phyloP scores from a whole-genome alignment of 1,139 yeast genomes.

The Suhomyces kunorum region DNA sequence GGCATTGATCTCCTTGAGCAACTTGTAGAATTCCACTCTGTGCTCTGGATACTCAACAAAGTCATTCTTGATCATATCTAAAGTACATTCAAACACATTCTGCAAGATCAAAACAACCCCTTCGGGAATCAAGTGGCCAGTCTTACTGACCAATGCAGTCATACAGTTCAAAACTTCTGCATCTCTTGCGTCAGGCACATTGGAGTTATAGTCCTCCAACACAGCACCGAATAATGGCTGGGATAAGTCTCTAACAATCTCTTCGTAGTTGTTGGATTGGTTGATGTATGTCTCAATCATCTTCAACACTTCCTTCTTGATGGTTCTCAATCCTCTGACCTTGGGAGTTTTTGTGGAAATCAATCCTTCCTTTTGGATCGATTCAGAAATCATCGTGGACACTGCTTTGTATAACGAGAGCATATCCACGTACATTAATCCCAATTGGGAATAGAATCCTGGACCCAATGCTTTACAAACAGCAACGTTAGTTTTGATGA shows the following conservation, averaged over 20 bases:
- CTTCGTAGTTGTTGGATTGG: conserved; percentile 84
- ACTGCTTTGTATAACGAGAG: conserved; percentile 87
- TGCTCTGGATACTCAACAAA: conserved; percentile 97
- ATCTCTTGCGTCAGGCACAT: conserved; percentile 96
- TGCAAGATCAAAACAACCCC: conserved; percentile 87
- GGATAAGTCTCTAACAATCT: conserved; percentile 79
- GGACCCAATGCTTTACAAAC: conserved; percentile 94
- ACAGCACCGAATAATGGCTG: conserved; percentile 85
- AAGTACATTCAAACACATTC: conserved; percentile 90
- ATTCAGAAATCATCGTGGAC: conserved; percentile 79
- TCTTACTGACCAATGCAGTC: conserved; percentile 84
- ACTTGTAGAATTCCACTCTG: conserved; percentile 91
- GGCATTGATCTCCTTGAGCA: conserved; percentile 81
- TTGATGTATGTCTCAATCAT: conserved; percentile 86
- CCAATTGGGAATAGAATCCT: conserved; percentile 85
- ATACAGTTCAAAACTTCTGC: conserved; percentile 96
- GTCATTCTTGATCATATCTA: conserved; percentile 93
- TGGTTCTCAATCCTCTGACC: conserved; percentile 92
- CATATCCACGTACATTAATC: conserved; percentile 86
- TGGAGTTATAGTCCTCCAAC: conserved; percentile 82
- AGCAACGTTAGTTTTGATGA: conserved; percentile 90
- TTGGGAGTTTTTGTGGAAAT: conserved; percentile 95
- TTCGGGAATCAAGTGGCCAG: conserved; percentile 86
- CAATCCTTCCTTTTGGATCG: conserved; percentile 76
- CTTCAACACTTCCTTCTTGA: conserved; percentile 90